A percentile compares a stretch with the other conserved stretches of the same genome.
These are phyloP conservation scores for Cercospora sojina DNA, from an alignment of 2,329 filamentous ascomycete species.

Conservation along the genomic window DNA sequence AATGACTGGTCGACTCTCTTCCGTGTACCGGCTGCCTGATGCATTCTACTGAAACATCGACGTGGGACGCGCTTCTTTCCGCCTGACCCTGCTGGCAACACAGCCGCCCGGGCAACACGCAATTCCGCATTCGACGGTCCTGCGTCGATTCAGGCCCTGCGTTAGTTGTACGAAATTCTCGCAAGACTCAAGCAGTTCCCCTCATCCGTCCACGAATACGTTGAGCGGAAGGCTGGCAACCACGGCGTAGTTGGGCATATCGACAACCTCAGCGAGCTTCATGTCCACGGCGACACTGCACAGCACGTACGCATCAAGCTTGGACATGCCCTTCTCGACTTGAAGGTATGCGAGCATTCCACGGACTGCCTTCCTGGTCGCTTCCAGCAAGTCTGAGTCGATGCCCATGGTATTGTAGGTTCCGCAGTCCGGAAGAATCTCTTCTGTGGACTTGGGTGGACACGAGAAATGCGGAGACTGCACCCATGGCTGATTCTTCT, in stretches of 20 bases:
- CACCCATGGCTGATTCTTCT: constrained; percentile 21
- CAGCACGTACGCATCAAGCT: constrained; percentile 27
- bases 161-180: background rate
- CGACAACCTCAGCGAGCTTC: constrained; percentile 24
- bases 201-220: constrained; percentile 15
- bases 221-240: constrained; percentile 23
- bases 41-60: background rate
- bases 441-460: constrained; percentile 12
- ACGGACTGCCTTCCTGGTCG: constrained; percentile 25
- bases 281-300: constrained; percentile 25
- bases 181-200: background rate
- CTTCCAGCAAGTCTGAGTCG: constrained; percentile 21
- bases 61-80: background rate
- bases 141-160: background rate
- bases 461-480: constrained; percentile 20
- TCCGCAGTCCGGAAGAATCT: constrained; percentile 21
- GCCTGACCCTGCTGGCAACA: background rate
- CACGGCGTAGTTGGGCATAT: constrained; percentile 28
- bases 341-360: constrained; percentile 24
- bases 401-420: constrained; percentile 26
- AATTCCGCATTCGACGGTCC: background rate
- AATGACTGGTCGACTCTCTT: background rate
- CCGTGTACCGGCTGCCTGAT: background rate
- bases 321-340: constrained; percentile 14
- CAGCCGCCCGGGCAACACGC: background rate